phyloP scores from a whole-genome alignment of 331 rosid species.

The Pyrus hybrid region DNA sequence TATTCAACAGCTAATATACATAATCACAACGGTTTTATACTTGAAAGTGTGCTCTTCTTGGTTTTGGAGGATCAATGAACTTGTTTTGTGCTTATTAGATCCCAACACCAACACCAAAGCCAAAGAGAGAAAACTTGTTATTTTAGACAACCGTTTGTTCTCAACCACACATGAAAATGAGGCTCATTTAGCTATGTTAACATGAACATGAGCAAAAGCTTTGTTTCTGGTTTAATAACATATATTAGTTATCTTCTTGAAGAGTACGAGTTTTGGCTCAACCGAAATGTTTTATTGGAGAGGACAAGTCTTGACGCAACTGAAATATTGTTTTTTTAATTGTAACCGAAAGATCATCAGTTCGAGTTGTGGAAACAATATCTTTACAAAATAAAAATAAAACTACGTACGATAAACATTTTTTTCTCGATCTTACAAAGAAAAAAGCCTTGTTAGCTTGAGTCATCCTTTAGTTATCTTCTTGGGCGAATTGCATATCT shows the following conservation, averaged over 20 bases:
- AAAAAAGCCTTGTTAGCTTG: too few species aligned
- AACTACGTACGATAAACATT: too few species aligned
- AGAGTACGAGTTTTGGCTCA: rapidly evolving
- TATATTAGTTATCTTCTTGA: background rate
- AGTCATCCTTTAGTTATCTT: too few species aligned
- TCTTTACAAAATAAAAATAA: too few species aligned
- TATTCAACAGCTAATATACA: background rate
- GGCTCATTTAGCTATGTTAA: background rate
- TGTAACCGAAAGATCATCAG: too few species aligned
- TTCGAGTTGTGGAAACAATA: rapidly evolving
- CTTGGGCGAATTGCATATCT: too few species aligned
- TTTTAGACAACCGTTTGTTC: too few species aligned
- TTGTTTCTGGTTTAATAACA: background rate
- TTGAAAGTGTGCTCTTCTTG: background rate
- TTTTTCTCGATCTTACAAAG: too few species aligned
- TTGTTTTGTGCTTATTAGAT: background rate
- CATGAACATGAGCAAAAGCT: background rate
- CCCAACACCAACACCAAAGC: slow-evolving; percentile 1
- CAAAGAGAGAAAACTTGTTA: background rate
- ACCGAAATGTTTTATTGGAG: too few species aligned
- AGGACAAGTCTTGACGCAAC: rapidly evolving
- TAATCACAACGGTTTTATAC: background rate
- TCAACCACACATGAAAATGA: background rate
- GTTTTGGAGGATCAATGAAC: background rate
- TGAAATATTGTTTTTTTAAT: too few species aligned